phyloP scores from a whole-genome alignment of 129 eudicot species.

The Deinandra increscens region DNA sequence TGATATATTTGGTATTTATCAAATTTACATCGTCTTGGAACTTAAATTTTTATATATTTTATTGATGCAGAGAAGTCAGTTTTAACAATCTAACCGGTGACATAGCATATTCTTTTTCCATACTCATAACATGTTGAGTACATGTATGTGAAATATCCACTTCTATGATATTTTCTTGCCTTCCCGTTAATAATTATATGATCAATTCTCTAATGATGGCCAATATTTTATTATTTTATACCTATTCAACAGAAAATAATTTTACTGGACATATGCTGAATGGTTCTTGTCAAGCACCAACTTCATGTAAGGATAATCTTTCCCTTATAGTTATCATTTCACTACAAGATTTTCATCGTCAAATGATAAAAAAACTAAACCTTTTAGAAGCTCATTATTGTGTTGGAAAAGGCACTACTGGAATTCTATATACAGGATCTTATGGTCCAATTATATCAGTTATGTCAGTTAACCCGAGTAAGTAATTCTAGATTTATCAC shows the following conservation, averaged over 20 bases:
- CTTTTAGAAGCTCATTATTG: conserved; percentile 15
- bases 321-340: not conserved
- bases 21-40: conserved; percentile 13
- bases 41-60: conserved; percentile 14
- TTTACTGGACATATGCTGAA: conserved; percentile 56
- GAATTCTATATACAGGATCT: conserved; percentile 65
- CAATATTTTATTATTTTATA: conserved; percentile 31
- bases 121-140: conserved; percentile 21
- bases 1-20: not conserved
- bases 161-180: not conserved
- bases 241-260: conserved; percentile 63
- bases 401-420: conserved; percentile 82
- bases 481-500: not conserved
- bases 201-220: conserved; percentile 20
- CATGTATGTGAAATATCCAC: conserved; percentile 48
- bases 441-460: conserved; percentile 87
- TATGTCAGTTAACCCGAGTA: conserved; percentile 62
- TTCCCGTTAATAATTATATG: conserved; percentile 1
- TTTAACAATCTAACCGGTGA: conserved; percentile 68
- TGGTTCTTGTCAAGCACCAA: conserved; percentile 64
- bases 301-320: conserved; percentile 42
- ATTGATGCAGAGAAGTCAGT: conserved; percentile 66
- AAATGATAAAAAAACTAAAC: not conserved
- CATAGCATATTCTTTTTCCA: conserved; percentile 54
- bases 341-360: conserved; percentile 19